Evolutionary conservation across 2,329 filamentous ascomycete species (phyloP).

Genomic region (Aspergillus amoenus): DNA sequence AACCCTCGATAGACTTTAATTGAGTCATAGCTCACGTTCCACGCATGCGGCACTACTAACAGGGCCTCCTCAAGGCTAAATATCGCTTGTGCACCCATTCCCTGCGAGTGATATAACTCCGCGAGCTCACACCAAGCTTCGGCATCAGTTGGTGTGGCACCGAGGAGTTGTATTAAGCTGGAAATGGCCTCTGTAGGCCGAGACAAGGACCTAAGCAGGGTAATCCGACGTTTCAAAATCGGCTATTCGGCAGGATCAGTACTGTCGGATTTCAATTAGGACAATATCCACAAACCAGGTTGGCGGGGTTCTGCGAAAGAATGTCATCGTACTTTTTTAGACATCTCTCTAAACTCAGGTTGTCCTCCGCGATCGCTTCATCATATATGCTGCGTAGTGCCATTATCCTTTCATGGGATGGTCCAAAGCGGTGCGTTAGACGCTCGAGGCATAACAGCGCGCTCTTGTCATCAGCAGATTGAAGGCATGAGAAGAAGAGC

Average conservation of each 20-base stretch:
- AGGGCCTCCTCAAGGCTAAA: slow-evolving; percentile 90
- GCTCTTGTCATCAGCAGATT: slow-evolving; percentile 76
- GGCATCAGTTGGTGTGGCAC: slow-evolving; percentile 82
- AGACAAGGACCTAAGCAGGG: slow-evolving; percentile 73
- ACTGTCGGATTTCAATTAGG: slow-evolving; percentile 1
- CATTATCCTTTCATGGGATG: slow-evolving; percentile 80
- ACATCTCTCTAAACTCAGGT: slow-evolving; percentile 65
- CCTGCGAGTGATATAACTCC: slow-evolving; percentile 79
- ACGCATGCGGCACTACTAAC: slow-evolving; percentile 83
- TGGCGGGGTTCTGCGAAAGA: slow-evolving; percentile 70
- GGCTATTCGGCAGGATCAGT: slow-evolving; percentile 55
- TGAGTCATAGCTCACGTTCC: slow-evolving; percentile 68
- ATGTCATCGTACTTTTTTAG: slow-evolving; percentile 76
- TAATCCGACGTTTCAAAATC: slow-evolving; percentile 79
- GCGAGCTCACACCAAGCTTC: slow-evolving; percentile 92
- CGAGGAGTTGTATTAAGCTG: slow-evolving; percentile 71
- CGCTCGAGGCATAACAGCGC: slow-evolving; percentile 74
- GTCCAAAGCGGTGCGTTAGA: slow-evolving; percentile 77
- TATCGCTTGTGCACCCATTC: slow-evolving; percentile 77
- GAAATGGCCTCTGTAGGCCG: slow-evolving; percentile 70
- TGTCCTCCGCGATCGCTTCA: slow-evolving; percentile 73
- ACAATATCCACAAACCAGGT: slow-evolving; percentile 62
- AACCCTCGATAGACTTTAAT: background rate
- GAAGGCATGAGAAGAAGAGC: slow-evolving; percentile 77
- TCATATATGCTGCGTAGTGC: slow-evolving; percentile 78